Percentiles rank a stretch among this genome's conserved stretches.
phyloP scores from a whole-genome alignment of 306 rosid species.

The Quercus glauca region DNA sequence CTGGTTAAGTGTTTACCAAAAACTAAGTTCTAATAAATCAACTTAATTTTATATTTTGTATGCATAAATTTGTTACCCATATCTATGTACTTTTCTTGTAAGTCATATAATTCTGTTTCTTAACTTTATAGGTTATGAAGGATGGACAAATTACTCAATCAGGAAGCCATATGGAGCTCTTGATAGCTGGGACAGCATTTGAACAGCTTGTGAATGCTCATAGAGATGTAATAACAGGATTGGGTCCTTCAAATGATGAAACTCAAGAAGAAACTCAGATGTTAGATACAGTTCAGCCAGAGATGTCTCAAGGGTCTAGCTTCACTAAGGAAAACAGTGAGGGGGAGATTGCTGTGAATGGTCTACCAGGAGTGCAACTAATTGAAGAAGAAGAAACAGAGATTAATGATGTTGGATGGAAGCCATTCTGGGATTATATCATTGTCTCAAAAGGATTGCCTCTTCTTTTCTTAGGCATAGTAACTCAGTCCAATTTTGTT shows the following conservation, averaged over 20 bases:
- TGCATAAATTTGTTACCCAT: neutral
- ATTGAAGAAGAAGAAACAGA: conserved; percentile 44
- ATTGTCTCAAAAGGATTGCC: conserved; percentile 27
- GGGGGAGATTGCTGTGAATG: conserved; percentile 18
- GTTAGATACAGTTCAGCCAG: conserved; percentile 7
- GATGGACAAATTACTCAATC: conserved; percentile 40
- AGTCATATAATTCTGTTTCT: neutral
- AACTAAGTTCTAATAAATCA: too few relatives aligned
- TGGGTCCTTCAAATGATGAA: conserved; percentile 9
- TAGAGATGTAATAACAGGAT: conserved; percentile 30
- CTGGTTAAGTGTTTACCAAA: conserved; percentile 2
- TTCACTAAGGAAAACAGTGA: conserved; percentile 2
- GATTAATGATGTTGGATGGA: conserved; percentile 49
- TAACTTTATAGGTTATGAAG: conserved; percentile 38
- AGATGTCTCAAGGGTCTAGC: conserved; percentile 6
- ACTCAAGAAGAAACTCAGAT: conserved; percentile 13
- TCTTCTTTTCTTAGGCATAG: conserved; percentile 16
- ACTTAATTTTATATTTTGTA: neutral
- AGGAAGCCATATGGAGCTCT: conserved; percentile 42
- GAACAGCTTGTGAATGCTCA: conserved; percentile 57
- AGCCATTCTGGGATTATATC: conserved; percentile 43
- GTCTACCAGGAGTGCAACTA: conserved; percentile 27
- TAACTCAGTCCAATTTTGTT: conserved; percentile 22
- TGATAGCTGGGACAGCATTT: conserved; percentile 45
- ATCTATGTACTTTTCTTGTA: too few relatives aligned